Conservation (phyloP, 305 asterid species). For the Coffea humblotiana region DNA sequence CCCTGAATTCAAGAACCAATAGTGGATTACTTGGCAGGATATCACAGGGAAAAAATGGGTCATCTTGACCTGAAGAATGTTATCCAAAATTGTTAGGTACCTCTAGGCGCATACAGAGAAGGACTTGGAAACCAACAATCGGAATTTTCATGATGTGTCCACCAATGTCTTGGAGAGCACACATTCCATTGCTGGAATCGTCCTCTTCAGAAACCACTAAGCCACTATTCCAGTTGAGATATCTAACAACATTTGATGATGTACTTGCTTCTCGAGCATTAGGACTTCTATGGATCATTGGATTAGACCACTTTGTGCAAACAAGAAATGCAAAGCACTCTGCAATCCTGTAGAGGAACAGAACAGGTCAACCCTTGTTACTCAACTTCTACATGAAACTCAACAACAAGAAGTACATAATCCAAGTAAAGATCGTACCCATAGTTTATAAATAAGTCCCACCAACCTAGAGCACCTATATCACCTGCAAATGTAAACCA, state of each 20-base stretch:
- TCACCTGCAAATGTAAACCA: conserved; percentile 50
- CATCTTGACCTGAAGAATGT: conserved; percentile 8
- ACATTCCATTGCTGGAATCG: conserved; percentile 52
- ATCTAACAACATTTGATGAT: conserved; percentile 66
- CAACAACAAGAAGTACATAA: background rate
- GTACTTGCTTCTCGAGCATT: conserved; percentile 65
- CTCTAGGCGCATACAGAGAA: conserved; percentile 96
- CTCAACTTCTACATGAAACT: conserved; percentile 16
- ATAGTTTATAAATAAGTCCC: conserved; percentile 94
- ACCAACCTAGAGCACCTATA: conserved; percentile 91
- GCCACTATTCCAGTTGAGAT: conserved; percentile 77
- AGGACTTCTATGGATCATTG: conserved; percentile 74
- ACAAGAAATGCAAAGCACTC: conserved; percentile 99
- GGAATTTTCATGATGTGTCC: conserved; percentile 97
- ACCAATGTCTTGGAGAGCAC: conserved; percentile 87
- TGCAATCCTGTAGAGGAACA: conserved; percentile 61
- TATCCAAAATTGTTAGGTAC: conserved; percentile 40
- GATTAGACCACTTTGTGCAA: conserved; percentile 98
- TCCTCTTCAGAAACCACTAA: conserved; percentile 72
- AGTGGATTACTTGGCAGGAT: conserved; percentile 27
- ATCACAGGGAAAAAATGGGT: conserved; percentile 1
- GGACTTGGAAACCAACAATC: conserved; percentile 72
- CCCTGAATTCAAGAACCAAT: conserved; percentile 56
- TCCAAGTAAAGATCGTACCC: conserved; percentile 55
- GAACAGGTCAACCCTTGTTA: conserved; percentile 26